Percentiles rank a stretch among this genome's conserved stretches.
Evolutionary conservation across 768 basidiomycete species (phyloP).

Genomic region (Cantharellus cinnabarinus): DNA sequence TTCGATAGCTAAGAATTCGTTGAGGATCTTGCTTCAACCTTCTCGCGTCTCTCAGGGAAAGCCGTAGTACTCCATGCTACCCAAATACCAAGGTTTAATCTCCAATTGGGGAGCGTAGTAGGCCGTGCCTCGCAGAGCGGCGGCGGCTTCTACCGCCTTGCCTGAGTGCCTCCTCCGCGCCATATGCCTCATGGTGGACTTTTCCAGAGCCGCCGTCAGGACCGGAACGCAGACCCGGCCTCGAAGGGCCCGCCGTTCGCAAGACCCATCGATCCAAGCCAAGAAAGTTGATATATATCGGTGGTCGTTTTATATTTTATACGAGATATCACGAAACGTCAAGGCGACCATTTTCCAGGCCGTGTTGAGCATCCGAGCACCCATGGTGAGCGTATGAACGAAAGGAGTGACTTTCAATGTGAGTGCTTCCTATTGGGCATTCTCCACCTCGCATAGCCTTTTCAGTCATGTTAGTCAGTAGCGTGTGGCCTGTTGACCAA

Average conservation of each 20-base stretch:
- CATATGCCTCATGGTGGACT: too few species aligned
- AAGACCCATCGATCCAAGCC: neutral
- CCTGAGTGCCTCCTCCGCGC: neutral
- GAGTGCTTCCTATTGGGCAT: too few species aligned
- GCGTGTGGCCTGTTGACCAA: too few species aligned
- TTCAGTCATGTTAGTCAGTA: too few species aligned
- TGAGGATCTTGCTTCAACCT: slow-evolving; percentile 10
- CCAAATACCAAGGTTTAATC: neutral
- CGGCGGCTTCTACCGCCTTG: slow-evolving; percentile 2
- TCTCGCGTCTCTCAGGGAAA: slow-evolving; percentile 4
- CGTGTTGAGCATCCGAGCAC: too few species aligned
- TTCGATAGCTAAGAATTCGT: slow-evolving; percentile 3
- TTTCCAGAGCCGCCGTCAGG: neutral
- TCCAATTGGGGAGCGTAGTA: neutral
- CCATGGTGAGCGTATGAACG: too few species aligned
- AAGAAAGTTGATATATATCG: too few species aligned
- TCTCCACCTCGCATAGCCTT: too few species aligned
- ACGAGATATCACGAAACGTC: too few species aligned
- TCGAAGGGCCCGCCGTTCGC: neutral
- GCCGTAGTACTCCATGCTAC: neutral
- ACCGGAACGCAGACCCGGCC: neutral
- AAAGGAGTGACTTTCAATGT: too few species aligned
- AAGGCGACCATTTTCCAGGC: too few species aligned
- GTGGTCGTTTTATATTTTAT: too few species aligned
- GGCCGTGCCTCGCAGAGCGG: neutral